Percentiles rank a stretch among this genome's conserved stretches.
Conservation (phyloP, 2,329 filamentous ascomycete genomes). For the Rhexocercosporidium sp. region DNA sequence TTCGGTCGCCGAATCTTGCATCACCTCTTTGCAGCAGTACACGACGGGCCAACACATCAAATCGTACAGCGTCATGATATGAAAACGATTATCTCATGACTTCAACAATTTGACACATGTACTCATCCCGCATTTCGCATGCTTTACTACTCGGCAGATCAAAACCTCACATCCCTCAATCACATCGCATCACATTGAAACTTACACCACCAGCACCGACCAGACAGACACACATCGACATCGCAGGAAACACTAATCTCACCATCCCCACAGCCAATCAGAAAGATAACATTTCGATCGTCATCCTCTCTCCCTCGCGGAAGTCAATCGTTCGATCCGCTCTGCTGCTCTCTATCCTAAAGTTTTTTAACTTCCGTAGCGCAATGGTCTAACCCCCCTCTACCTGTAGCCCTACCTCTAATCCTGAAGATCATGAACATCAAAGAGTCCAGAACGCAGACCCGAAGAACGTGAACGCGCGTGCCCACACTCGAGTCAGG, state of each 20-base stretch:
- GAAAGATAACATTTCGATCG: not conserved
- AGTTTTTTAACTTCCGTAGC: not conserved
- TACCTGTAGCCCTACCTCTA: not conserved
- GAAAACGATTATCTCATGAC: constrained; percentile 2
- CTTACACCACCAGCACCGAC: not conserved
- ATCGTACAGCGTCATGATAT: not conserved
- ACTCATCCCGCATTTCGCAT: not conserved
- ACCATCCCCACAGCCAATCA: constrained; percentile 4
- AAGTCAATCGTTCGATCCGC: not conserved
- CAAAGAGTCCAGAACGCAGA: constrained; percentile 9
- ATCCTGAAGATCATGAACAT: not conserved
- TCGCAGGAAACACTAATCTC: constrained; percentile 1
- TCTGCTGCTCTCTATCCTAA: not conserved
- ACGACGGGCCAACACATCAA: not conserved
- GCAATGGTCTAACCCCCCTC: not conserved
- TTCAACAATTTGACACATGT: not conserved
- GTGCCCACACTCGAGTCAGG: not conserved
- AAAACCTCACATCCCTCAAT: no score
- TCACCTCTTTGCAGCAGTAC: not conserved
- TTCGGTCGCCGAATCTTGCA: constrained; percentile 8
- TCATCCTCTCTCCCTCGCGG: constrained; percentile 2
- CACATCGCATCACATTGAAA: not conserved
- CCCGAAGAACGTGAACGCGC: not conserved
- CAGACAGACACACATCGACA: no score
- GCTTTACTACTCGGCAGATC: no score